Percentiles rank a stretch among this genome's conserved stretches.
Evolutionary conservation across 148 eudicot species (phyloP).

Genomic region (Chenopodium berlandieri): DNA sequence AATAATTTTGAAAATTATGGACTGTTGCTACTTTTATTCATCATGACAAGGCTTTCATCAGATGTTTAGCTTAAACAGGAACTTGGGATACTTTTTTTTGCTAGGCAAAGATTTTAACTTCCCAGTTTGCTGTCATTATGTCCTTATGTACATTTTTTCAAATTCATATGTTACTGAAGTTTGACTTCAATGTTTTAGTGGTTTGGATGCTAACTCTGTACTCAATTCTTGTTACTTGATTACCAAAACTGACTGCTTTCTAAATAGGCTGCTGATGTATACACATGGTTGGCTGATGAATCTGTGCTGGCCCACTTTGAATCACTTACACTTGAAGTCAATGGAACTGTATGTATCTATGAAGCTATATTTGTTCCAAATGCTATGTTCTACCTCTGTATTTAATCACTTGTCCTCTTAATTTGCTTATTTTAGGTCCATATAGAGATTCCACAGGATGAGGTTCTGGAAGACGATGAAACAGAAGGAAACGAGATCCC

Average conservation of each 20-base stretch:
- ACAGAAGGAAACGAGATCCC: constrained; percentile 85
- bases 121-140: neutral
- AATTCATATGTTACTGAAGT: constrained; percentile 3
- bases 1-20: constrained; percentile 4
- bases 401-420: constrained; percentile 14
- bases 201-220: neutral
- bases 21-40: neutral
- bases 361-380: neutral
- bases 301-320: constrained; percentile 68
- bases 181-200: constrained; percentile 1
- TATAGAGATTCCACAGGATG: constrained; percentile 57
- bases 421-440: constrained; percentile 47
- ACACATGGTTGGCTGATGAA: constrained; percentile 80
- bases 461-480: constrained; percentile 61
- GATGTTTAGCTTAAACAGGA: neutral
- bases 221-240: neutral
- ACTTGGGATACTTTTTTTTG: neutral
- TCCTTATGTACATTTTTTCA: constrained; percentile 4
- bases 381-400: constrained; percentile 16
- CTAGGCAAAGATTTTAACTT: neutral
- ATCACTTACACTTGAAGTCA: constrained; percentile 63
- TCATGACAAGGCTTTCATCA: neutral
- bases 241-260: neutral
- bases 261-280: constrained; percentile 55
- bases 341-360: constrained; percentile 59